Evolutionary conservation across 192 early-diverging fungal species (phyloP), one percentile per base, ranked within the genome.

Genomic region (Rhizoclosmatium sp.): DNA sequence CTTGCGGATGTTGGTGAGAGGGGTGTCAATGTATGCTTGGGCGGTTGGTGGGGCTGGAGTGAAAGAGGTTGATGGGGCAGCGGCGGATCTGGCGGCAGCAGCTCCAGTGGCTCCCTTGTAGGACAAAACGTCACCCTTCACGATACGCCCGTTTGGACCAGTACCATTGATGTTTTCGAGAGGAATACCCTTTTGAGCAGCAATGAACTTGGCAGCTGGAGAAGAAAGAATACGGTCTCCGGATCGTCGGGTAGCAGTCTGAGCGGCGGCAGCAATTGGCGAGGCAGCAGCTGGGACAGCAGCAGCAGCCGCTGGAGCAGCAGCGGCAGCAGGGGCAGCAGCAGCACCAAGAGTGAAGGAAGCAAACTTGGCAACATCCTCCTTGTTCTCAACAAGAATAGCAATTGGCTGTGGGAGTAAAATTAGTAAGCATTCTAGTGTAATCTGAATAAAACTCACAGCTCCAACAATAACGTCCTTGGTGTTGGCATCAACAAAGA

Each of bases 301-400:
- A 65, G 64, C 19, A 4, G 81, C 41, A 47, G 12, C 7, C 9
- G 79, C 41, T n/a, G 79, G 80, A 23, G 85, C 56, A 23, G 76
- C 42, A 21, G 80, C 78, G 59, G 78, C 40, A 67, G 81, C 14
- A 31, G 66, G 76, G 46, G 82, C 42, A 4, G 69, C 82, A 12
- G 61, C 64, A 2, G 81, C 48, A 60, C 54, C 51, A 48, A 48
- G 48, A n/a, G 83, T 85, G 81, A 91, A 99, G 78, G 95, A 90
- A 42, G 91, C 92, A 87, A 99, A 99, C 46, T 92, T 91, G 42
- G 89, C 92, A 66, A 97, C 89, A 79, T 96, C 95, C 44, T 89
- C 92, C 82, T 94, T 90, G 85, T 94, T 90, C 85, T 98, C 97
- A 45, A 94, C 94, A 81, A 99, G 85, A 75, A 99, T 87, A 73